These are phyloP conservation scores for Neofusicoccum parvum DNA, from an alignment of 2,329 filamentous ascomycete genomes.

Conservation along the genomic window DNA sequence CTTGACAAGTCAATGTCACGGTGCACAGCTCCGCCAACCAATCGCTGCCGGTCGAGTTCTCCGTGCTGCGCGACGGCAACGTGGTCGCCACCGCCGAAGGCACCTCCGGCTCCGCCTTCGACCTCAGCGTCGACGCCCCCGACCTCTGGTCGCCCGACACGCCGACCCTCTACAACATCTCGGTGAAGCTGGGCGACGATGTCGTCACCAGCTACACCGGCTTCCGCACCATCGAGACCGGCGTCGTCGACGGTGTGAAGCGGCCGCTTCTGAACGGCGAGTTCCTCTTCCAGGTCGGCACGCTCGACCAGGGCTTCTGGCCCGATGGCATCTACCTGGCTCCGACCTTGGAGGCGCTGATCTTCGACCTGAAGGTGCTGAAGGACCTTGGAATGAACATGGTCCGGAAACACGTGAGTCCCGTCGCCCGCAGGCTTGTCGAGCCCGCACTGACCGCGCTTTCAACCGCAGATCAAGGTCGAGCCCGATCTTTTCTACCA, in stretches of 20 bases:
- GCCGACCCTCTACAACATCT: slow-evolving; percentile 66
- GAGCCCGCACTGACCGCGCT: not conserved
- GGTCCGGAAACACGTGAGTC: slow-evolving; percentile 67
- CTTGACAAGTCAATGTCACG: slow-evolving; percentile 55
- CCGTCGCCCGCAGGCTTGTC: not conserved
- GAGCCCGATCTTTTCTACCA: slow-evolving; percentile 69
- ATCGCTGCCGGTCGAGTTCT: slow-evolving; percentile 42
- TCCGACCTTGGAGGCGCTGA: slow-evolving; percentile 68
- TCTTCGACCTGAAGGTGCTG: slow-evolving; percentile 64
- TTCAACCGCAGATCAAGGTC: slow-evolving; percentile 62
- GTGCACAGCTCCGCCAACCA: slow-evolving; percentile 51
- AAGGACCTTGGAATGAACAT: slow-evolving; percentile 71
- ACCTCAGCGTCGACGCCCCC: slow-evolving; percentile 57
- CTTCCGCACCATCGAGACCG: slow-evolving; percentile 65
- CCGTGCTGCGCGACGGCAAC: slow-evolving; percentile 40
- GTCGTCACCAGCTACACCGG: slow-evolving; percentile 66
- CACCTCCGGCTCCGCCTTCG: slow-evolving; percentile 54
- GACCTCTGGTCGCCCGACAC: slow-evolving; percentile 67
- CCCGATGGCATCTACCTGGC: slow-evolving; percentile 69
- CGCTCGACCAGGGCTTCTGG: slow-evolving; percentile 72
- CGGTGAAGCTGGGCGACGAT: slow-evolving; percentile 57
- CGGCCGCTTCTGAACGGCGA: slow-evolving; percentile 69
- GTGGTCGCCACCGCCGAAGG: slow-evolving; percentile 50
- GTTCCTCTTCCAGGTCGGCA: slow-evolving; percentile 68
- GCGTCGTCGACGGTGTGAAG: slow-evolving; percentile 58